These are phyloP conservation scores for Tulasnella sp. DNA, from an alignment of 768 basidiomycete species.

Conservation along the genomic window DNA sequence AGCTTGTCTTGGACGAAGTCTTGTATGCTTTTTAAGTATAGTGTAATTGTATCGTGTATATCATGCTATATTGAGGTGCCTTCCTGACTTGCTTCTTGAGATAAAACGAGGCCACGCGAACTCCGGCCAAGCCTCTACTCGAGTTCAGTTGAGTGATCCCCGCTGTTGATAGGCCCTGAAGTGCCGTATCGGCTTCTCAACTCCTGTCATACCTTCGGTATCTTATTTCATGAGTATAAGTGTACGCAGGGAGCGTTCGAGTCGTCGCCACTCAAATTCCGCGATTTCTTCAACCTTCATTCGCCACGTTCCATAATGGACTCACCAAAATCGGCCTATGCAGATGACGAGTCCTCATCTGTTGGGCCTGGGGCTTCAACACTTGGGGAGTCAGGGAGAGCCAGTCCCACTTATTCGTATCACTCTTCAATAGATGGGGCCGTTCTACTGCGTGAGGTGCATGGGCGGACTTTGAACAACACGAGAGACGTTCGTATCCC, in stretches of 20 bases:
- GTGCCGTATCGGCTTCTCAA: neutral
- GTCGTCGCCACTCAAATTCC: too few relatives aligned
- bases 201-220: neutral
- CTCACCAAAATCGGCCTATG: neutral
- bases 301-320: neutral
- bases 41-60: neutral
- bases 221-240: neutral
- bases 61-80: neutral
- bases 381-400: neutral
- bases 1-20: too few relatives aligned
- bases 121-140: neutral
- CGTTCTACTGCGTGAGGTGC: constrained; percentile 10
- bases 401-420: constrained; percentile 12
- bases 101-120: neutral
- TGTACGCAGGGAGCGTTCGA: neutral
- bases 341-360: neutral
- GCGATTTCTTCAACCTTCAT: too few relatives aligned
- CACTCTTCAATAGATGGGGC: constrained; percentile 6
- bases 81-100: neutral
- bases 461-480: constrained; percentile 15
- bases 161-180: neutral
- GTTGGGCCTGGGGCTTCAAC: neutral
- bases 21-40: too few relatives aligned
- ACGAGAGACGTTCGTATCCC: constrained; percentile 16
- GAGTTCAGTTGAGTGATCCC: neutral